Conservation (phyloP, 2,329 filamentous ascomycete genomes). For the Talaromyces sp. region DNA sequence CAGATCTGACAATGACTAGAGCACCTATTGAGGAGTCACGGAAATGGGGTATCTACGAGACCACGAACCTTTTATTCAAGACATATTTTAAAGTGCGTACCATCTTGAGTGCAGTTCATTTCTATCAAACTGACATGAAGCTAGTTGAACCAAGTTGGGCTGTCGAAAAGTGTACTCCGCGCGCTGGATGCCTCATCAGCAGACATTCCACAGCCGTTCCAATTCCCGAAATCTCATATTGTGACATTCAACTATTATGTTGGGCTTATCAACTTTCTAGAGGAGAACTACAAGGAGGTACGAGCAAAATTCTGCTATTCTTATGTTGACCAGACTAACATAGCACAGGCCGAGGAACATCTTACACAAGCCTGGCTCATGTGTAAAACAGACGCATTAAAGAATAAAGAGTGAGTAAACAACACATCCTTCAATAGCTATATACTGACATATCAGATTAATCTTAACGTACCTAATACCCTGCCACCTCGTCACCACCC, state of each 20-base stretch:
- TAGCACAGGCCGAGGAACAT: constrained; percentile 69
- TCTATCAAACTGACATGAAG: constrained; percentile 14
- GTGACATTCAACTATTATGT: constrained; percentile 97
- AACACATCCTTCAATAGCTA: no score
- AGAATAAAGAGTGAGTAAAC: constrained; percentile 74
- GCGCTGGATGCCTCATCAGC: constrained; percentile 72
- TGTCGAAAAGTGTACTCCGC: constrained; percentile 86
- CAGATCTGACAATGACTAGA: constrained; percentile 45
- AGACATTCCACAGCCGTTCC: constrained; percentile 76
- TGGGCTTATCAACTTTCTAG: constrained; percentile 87
- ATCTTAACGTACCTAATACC: constrained; percentile 95
- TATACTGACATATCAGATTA: constrained; percentile 54
- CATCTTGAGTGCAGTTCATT: neutral
- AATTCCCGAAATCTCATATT: constrained; percentile 84
- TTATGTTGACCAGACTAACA: neutral
- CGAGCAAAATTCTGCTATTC: constrained; percentile 18
- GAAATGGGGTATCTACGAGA: constrained; percentile 97
- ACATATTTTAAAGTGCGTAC: constrained; percentile 78
- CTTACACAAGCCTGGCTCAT: constrained; percentile 78
- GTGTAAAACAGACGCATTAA: constrained; percentile 69
- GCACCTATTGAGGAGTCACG: constrained; percentile 82
- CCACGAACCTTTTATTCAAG: constrained; percentile 94
- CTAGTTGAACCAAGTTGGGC: constrained; percentile 76
- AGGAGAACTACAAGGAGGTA: constrained; percentile 85
- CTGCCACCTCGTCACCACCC: constrained; percentile 83